phyloP scores from a whole-genome alignment of 2,329 filamentous ascomycete species.

The Aspergillus carbonarius region DNA sequence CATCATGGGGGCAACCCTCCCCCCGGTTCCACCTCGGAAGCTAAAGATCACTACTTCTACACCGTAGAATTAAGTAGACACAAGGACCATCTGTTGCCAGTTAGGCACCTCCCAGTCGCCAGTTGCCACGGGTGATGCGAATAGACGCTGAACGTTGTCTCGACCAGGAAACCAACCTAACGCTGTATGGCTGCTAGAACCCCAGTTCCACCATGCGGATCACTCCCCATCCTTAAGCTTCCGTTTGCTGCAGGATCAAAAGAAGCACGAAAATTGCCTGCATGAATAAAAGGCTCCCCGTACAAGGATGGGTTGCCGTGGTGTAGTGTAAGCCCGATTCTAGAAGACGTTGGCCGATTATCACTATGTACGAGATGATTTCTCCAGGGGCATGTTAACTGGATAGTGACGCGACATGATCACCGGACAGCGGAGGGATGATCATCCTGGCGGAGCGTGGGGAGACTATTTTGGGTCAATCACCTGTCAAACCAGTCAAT shows the following conservation, averaged over 20 bases:
- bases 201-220: too few relatives aligned
- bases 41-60: constrained; percentile 2
- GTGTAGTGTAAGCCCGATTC: neutral
- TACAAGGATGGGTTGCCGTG: neutral
- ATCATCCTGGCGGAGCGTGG: neutral
- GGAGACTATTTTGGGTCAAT: neutral
- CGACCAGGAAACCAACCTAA: too few relatives aligned
- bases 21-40: constrained; percentile 13
- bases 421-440: constrained; percentile 7
- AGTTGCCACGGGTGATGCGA: neutral
- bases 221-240: too few relatives aligned
- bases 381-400: neutral
- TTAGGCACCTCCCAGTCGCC: neutral
- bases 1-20: constrained; percentile 1
- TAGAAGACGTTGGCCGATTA: neutral
- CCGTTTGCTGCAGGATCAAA: too few relatives aligned
- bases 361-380: neutral
- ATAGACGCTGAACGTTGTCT: neutral
- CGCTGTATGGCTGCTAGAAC: too few relatives aligned
- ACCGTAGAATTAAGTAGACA: neutral
- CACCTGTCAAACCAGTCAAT: neutral
- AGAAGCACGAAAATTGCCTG: neutral
- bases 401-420: constrained; percentile 6
- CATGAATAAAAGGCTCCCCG: neutral
- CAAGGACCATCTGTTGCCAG: too few relatives aligned